Base-by-base conservation (phyloP, 129 eudicot species). In the Apium graveolens region DNA sequence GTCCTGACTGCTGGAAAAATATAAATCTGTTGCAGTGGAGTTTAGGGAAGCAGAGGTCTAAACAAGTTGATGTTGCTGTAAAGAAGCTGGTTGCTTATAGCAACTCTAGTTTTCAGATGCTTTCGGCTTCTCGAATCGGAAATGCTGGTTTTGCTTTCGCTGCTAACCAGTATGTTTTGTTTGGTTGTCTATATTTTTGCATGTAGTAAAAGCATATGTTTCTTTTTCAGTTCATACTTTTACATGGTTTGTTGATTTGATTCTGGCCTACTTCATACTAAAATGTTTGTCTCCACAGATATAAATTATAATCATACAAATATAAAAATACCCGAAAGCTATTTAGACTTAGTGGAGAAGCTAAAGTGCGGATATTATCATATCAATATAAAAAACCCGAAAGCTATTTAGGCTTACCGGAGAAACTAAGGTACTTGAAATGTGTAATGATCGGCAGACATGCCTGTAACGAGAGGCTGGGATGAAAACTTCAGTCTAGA, bases 1-100 rank as follows among this genome's bases (percentile, higher is more conserved):
- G 89, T 31, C 84, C 89, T 37, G 81, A 83, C 66, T 83, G 89
- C 42, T 86, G 89, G 89, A 81, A 76, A 11, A 74, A 80, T 1
- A 55, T 86, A 8, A 77, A 86, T 63, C 34, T 86, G 29, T 32
- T 32, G 48, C 48, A 35, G 12, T 86, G 89, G 89, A 80, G 86
- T n/a, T 76, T 82, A 10, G 65, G 79, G 0, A 63, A 80, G 0
- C 57, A 29, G 5, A 55, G 70, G 68, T 76, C 84, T 62, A 78
- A 78, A 80, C 78, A 70, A 13, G 79, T 65, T 0, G 83, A 81
- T 34, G 16, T 44, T 34, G 83, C 79, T 53, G 86, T 83, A 12
- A 83, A 69, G 78, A 86, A 86, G 81, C 60, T 86, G 42, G 62
- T 86, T 0, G 76, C 83, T 1, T 69, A 84, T 37, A 83, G 87